Conservation (phyloP, 306 rosid genomes). For the Ormosia semicastrata region DNA sequence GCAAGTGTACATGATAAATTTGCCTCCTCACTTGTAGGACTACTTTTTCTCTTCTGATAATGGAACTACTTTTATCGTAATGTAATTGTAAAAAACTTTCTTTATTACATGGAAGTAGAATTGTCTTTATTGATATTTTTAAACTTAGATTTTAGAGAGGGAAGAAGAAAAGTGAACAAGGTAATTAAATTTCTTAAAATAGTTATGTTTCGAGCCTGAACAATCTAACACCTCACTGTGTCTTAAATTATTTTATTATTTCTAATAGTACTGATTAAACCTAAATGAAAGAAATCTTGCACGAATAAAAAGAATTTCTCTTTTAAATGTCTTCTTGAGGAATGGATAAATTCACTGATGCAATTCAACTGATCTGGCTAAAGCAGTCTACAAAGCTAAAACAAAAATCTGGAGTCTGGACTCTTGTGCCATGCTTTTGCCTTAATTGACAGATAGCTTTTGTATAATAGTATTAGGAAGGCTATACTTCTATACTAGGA, state of each 20-base stretch:
- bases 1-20: neutral
- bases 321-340: neutral
- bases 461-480: neutral
- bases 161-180: neutral
- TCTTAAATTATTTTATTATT: neutral
- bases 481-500: neutral
- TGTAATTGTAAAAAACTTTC: neutral
- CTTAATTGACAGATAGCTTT: neutral
- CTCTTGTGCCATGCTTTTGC: neutral
- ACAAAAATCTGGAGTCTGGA: neutral
- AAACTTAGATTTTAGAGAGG: neutral
- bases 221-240: neutral
- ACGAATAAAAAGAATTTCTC: neutral
- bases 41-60: neutral
- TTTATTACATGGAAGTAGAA: neutral
- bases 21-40: neutral
- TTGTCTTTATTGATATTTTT: neutral
- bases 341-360: neutral
- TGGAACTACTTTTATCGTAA: neutral
- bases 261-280: neutral
- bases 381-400: constrained; percentile 9
- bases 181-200: neutral
- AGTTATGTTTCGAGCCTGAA: neutral
- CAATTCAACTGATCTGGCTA: neutral
- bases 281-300: neutral